A percentile compares a stretch with the other conserved stretches of the same genome.
Conservation (phyloP, 805 yeast species). For the Dipodascopsis uninucleata region DNA sequence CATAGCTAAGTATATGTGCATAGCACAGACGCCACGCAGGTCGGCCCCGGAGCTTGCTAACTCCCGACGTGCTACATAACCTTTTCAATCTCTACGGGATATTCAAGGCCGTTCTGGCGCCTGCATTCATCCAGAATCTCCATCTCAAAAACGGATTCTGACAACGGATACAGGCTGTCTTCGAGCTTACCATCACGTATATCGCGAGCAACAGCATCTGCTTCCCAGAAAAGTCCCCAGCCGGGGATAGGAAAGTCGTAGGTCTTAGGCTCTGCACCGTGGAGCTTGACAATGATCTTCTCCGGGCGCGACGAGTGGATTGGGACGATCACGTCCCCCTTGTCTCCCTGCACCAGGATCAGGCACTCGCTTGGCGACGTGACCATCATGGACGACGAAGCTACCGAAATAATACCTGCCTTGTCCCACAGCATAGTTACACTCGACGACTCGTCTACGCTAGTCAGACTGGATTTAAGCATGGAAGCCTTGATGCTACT, state of each 20-base stretch:
- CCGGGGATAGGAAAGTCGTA: conserved; percentile 25
- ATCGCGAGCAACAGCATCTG: conserved; percentile 50
- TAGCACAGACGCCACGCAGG: too few species aligned
- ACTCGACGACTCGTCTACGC: conserved; percentile 13
- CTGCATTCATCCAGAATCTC: conserved; percentile 48
- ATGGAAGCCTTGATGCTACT: too few species aligned
- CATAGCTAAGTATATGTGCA: too few species aligned
- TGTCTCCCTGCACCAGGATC: conserved; percentile 15
- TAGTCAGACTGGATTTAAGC: too few species aligned
- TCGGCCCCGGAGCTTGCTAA: too few species aligned
- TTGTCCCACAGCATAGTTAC: conserved; percentile 13
- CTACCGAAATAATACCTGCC: conserved; percentile 9
- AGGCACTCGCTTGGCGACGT: conserved; percentile 14
- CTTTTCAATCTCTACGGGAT: too few species aligned
- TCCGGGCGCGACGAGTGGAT: conserved; percentile 16
- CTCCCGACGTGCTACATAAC: too few species aligned
- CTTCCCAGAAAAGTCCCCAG: conserved; percentile 54
- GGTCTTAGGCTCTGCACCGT: conserved; percentile 1
- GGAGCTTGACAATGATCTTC: conserved; percentile 4
- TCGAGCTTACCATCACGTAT: conserved; percentile 41
- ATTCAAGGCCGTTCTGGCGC: conserved; percentile 43
- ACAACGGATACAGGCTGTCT: conserved; percentile 41
- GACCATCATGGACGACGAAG: conserved; percentile 11
- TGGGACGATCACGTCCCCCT: conserved; percentile 17
- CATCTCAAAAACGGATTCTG: conserved; percentile 49